Evolutionary conservation across 768 basidiomycete species (phyloP).

Genomic region (Pisolithus microcarpus): DNA sequence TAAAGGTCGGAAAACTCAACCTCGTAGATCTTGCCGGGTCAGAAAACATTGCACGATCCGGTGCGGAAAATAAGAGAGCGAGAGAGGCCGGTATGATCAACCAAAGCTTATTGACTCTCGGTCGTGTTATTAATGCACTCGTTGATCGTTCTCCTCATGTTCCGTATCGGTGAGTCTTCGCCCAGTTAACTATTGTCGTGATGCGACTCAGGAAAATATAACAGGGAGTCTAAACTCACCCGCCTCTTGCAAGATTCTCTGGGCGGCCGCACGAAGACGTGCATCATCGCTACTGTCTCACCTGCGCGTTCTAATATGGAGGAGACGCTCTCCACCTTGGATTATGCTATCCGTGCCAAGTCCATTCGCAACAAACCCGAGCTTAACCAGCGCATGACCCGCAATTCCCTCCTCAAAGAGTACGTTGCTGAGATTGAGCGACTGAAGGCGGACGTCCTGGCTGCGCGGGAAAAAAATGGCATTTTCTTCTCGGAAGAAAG

Average conservation of each 20-base stretch:
- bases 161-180: slow-evolving; percentile 70
- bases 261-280: slow-evolving; percentile 94
- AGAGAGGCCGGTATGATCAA: slow-evolving; percentile 99
- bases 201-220: background rate
- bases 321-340: slow-evolving; percentile 94
- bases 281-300: slow-evolving; percentile 94
- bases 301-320: slow-evolving; percentile 92
- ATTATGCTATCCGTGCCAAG: slow-evolving; percentile 93
- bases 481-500: slow-evolving; percentile 89
- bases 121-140: slow-evolving; percentile 91
- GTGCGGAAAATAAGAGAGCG: slow-evolving; percentile 91
- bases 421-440: slow-evolving; percentile 91
- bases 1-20: slow-evolving; percentile 93
- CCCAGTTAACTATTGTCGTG: background rate
- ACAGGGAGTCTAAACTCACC: slow-evolving; percentile 93
- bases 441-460: slow-evolving; percentile 81
- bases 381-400: slow-evolving; percentile 89
- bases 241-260: slow-evolving; percentile 98
- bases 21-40: slow-evolving; percentile 96
- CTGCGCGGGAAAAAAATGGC: slow-evolving; percentile 93
- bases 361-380: slow-evolving; percentile 94
- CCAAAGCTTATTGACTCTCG: slow-evolving; percentile 92
- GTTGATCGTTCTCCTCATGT: slow-evolving; percentile 90
- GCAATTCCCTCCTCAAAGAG: slow-evolving; percentile 87
- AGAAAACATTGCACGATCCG: slow-evolving; percentile 93